Evolutionary conservation across 495 filamentous ascomycete species (phyloP), one percentile per base, ranked within the genome.

Genomic region (Thozetella sp.): DNA sequence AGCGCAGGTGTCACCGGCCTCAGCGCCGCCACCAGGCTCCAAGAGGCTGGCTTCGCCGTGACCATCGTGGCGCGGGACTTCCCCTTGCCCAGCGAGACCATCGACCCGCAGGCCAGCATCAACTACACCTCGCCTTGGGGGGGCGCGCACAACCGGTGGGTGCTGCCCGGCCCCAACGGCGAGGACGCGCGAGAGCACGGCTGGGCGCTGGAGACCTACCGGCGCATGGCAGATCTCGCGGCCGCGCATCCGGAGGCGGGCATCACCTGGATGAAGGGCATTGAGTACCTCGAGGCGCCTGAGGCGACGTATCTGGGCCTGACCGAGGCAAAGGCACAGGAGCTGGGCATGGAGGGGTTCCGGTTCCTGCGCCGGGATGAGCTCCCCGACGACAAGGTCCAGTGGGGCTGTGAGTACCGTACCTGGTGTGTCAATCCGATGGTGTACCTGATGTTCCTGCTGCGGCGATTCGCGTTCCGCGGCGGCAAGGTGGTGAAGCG

Each of bases 81-180:
- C 57, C 85, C 86, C 30, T 63, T 60, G 22, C 74, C 76, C 22
- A 77, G 71, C 52, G 75, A 76, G 57, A 74, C 70, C 54, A 74
- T 79, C 54, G 71, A 76, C 56, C 53, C 70, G 23, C 55, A 56
- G 12, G 48, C 60, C 17, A 82, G 85, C 37, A 76, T 86, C 63
- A 82, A 89, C 77, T 89, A 82, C 72, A 81, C 86, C 55, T 87
- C 86, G 3, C 80, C 84, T 10, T 89, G 86, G 86, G 86, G 78
- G n/a, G 86, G 86, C 57, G 86, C 83, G 6, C 85, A 85, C 65
- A 84, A 86, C 72, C 80, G 85, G 2, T 81, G 80, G 13, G 73
- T 87, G 2, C 81, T 83, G 0, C 81, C 80, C 50, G 54, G 2
- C 3, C 53, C 60, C 11, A 63, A 63, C 40, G 46, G 63, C 11